Evolutionary conservation across 495 filamentous ascomycete species (phyloP).

Genomic region (Entonaema liquescens): DNA sequence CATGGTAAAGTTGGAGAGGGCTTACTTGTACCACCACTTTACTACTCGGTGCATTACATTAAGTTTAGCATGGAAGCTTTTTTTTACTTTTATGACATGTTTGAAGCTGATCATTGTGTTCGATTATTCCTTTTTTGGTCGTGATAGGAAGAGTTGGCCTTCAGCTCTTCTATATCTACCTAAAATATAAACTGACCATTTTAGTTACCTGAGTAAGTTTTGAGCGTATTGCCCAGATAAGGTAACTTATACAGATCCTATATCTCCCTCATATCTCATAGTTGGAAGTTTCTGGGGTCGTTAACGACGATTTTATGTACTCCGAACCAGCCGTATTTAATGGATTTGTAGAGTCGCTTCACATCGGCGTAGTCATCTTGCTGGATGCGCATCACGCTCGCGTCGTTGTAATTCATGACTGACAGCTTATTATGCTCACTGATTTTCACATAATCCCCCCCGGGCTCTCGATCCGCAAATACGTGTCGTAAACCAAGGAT

Average conservation of each 20-base stretch:
- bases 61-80: constrained; percentile 7
- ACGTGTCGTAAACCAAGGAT: neutral
- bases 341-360: neutral
- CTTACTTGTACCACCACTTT: constrained; percentile 23
- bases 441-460: too few species aligned
- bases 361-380: neutral
- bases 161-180: too few species aligned
- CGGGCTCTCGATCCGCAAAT: too few species aligned
- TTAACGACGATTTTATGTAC: neutral
- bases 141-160: too few species aligned
- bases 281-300: neutral
- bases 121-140: too few species aligned
- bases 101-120: too few species aligned
- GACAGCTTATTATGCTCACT: neutral
- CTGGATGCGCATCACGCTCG: neutral
- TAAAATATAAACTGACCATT: too few species aligned
- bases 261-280: too few species aligned
- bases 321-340: neutral
- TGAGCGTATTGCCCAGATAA: too few species aligned
- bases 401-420: neutral
- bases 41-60: constrained; percentile 14
- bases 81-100: neutral
- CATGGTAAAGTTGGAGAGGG: constrained; percentile 2
- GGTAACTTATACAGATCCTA: too few species aligned
- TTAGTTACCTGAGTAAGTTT: too few species aligned